Percentiles rank a stretch among this genome's conserved stretches.
These are phyloP conservation scores for Ophiostoma triangulosporum DNA, from an alignment of 2,329 filamentous ascomycete genomes.

Conservation along the genomic window DNA sequence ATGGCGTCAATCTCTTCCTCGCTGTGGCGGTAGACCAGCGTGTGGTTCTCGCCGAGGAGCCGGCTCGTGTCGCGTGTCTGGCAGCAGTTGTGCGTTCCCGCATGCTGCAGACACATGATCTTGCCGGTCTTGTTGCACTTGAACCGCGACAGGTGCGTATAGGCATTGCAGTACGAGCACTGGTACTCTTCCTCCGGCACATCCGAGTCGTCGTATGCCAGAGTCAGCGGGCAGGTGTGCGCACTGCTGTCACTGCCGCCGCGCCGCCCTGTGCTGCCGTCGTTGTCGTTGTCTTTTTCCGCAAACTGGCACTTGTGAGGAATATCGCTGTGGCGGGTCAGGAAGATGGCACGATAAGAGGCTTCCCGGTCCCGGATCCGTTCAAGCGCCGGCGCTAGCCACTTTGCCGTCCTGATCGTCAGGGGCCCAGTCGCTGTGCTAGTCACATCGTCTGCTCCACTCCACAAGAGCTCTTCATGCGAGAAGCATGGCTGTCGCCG, in stretches of 20 bases:
- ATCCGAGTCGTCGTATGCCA: constrained; percentile 57
- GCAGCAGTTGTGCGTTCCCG: constrained; percentile 71
- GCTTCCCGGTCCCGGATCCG: constrained; percentile 37
- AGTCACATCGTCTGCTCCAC: constrained; percentile 67
- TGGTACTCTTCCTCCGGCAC: constrained; percentile 86
- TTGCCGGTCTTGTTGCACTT: constrained; percentile 72
- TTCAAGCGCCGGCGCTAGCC: constrained; percentile 78
- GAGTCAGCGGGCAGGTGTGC: constrained; percentile 19
- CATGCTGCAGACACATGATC: constrained; percentile 69
- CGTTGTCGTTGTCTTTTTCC: constrained; percentile 26
- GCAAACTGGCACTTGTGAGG: constrained; percentile 37
- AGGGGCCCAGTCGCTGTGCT: constrained; percentile 31
- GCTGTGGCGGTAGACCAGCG: constrained; percentile 63
- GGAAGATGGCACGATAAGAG: constrained; percentile 9
- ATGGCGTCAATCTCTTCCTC: constrained; percentile 53
- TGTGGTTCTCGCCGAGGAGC: constrained; percentile 57
- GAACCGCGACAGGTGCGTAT: constrained; percentile 81
- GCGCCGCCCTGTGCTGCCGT: constrained; percentile 17
- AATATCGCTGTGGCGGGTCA: constrained; percentile 37
- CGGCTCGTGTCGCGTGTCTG: constrained; percentile 51
- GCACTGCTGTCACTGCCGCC: background rate
- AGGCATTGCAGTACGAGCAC: constrained; percentile 83
- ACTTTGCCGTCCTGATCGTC: constrained; percentile 82
- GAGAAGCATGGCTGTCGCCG: constrained; percentile 91
- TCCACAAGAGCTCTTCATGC: constrained; percentile 87